Evolutionary conservation across 495 filamentous ascomycete genomes (phyloP).

Genomic region (Darksidea phi): DNA sequence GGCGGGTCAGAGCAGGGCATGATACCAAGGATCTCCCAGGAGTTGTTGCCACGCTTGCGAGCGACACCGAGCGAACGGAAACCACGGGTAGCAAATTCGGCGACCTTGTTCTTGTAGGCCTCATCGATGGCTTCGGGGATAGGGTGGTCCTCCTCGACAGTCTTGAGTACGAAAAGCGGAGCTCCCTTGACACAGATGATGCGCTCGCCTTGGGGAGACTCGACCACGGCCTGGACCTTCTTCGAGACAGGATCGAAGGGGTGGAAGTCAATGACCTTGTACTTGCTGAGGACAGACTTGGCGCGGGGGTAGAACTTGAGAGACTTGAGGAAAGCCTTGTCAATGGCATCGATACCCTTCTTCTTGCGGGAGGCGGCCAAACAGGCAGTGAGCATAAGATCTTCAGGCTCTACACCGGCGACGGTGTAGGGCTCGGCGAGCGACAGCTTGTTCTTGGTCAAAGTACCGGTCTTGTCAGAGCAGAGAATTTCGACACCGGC

Average conservation of each 20-base stretch:
- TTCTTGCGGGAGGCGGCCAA: conserved; percentile 89
- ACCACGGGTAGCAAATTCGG: conserved; percentile 86
- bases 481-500: conserved; percentile 94
- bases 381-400: conserved; percentile 88
- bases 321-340: conserved; percentile 88
- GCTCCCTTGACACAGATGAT: conserved; percentile 91
- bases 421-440: conserved; percentile 81
- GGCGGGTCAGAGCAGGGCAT: conserved; percentile 92
- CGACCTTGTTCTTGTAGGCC: conserved; percentile 85
- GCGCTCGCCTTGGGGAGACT: conserved; percentile 75
- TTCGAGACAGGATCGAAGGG: conserved; percentile 95
- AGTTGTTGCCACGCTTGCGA: conserved; percentile 70
- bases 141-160: conserved; percentile 75
- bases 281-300: conserved; percentile 71
- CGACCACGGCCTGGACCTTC: conserved; percentile 81
- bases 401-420: conserved; percentile 71
- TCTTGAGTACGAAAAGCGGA: conserved; percentile 78
- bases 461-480: conserved; percentile 93
- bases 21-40: conserved; percentile 90
- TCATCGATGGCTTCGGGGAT: conserved; percentile 70
- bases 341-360: conserved; percentile 92
- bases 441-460: conserved; percentile 91
- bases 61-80: conserved; percentile 91
- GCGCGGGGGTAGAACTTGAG: conserved; percentile 75
- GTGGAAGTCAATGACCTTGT: conserved; percentile 75